These are phyloP conservation scores for Sugiyamaella lignohabitans DNA, from an alignment of 805 yeast genomes.

Conservation along the genomic window DNA sequence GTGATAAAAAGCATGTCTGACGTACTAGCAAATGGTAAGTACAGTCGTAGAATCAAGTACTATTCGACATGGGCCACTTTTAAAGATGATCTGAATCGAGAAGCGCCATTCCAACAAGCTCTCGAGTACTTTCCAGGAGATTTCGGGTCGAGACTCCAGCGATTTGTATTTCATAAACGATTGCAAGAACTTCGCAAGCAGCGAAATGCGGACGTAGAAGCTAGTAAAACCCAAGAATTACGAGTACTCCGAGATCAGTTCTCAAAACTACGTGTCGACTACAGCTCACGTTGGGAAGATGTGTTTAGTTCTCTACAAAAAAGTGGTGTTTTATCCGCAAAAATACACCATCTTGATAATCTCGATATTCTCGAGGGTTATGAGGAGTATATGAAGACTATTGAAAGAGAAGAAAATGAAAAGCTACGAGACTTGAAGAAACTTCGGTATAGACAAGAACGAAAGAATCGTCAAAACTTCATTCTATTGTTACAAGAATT, in stretches of 20 bases:
- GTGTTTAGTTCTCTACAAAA: conserved; percentile 26
- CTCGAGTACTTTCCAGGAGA: conserved; percentile 39
- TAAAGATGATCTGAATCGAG: conserved; percentile 49
- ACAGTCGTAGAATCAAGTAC: conserved; percentile 41
- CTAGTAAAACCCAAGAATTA: conserved; percentile 22
- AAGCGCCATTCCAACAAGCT: conserved; percentile 56
- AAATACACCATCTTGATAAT: conserved; percentile 42
- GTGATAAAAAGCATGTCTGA: conserved; percentile 17
- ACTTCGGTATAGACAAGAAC: conserved; percentile 48
- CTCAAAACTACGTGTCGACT: conserved; percentile 14
- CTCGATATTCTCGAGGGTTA: conserved; percentile 56
- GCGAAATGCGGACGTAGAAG: conserved; percentile 25
- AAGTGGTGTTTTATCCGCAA: conserved; percentile 4
- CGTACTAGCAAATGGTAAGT: conserved; percentile 27
- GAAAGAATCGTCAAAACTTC: conserved; percentile 60
- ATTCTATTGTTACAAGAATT: conserved; percentile 40
- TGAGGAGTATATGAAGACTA: conserved; percentile 33
- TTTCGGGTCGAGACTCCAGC: conserved; percentile 39
- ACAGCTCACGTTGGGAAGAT: conserved; percentile 36
- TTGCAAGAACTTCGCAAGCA: conserved; percentile 34
- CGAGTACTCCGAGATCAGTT: conserved; percentile 15
- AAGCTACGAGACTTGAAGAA: conserved; percentile 28
- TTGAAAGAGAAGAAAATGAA: conserved; percentile 27
- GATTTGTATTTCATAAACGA: conserved; percentile 48
- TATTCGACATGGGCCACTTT: conserved; percentile 61